Base-by-base conservation (phyloP, 1,139 yeast species). In the Arxiozyma slooffiae region DNA sequence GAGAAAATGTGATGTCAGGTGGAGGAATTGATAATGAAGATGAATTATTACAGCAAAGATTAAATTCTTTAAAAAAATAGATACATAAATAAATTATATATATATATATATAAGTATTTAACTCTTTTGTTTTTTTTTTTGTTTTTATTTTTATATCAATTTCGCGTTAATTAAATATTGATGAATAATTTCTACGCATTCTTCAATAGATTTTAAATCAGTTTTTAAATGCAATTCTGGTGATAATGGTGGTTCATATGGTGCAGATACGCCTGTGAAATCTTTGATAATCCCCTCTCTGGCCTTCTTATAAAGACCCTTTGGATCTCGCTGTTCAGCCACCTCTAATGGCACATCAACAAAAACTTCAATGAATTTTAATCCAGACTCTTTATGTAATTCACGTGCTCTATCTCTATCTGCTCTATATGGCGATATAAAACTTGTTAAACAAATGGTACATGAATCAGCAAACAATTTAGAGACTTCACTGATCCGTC, bases 251-350 rank as follows among this genome's bases (percentile, higher is more conserved):
- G 86, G 94, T 73, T 90, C 97, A 67, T 90, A 90, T 40, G 97
- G 97, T 17, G 96, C 97, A 59, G 90, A 82, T 55, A 90, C 83
- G 51, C 97, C 97, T 22, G 97, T 90, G 72, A 90, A 90, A 66
- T 90, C 96, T 71, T 87, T 87, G 67, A 90, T 90, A 56, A 85
- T 74, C 36, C 97, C 97, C 62, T 89, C 95, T 67, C 97, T 81
- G 22, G 97, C 97, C 77, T 90, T 90, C 71, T 89, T 88, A 74
- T 90, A 90, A 59, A 90, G 76, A 9, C 97, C 97, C 75, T 90
- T 90, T 56, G 97, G 97, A 69, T 90, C 97, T 71, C 97, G 85
- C 70, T 86, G 78, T 73, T 90, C 97, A 49, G 97, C 97, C 54
- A 89, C 88, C 61, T 83, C 89, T 49, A 90, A 76, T 37, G 97